Evolutionary conservation across 495 filamentous ascomycete species (phyloP), one percentile per base, ranked within the genome.

Genomic region (Geoglossum glabrum): DNA sequence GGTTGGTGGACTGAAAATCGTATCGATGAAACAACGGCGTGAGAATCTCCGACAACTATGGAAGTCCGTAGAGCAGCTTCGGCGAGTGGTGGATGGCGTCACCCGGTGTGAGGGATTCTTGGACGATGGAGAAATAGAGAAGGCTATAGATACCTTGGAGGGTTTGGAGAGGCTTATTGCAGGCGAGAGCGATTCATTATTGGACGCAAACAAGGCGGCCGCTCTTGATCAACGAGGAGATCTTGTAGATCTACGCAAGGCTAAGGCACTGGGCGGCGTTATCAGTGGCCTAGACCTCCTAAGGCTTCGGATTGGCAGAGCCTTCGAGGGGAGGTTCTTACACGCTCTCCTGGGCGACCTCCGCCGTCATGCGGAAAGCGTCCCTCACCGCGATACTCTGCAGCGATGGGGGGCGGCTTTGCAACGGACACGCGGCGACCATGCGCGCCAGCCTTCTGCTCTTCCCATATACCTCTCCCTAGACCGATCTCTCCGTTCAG

Each of bases 31-130:
- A 52, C 79, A 85, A 38, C 78, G 86, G 54, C 76, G 83, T 58
- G 87, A 95, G 59, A 99, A 97, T 64, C 70, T 99, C 15, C 76
- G 81, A 50, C 85, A 86, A 66, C 70, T 99, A 13, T 82, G 84
- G 21, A 79, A 87, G 61, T 83, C 92, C 0, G 85, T 92, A 11
- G 77, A 79, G 60, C 92, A 99, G 64, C 75, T 97, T 38, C 79
- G 81, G 57, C 74, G 81, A 52, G 82, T 96, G 47, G 79, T 94
- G 0, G 79, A 87, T 26, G 81, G 80, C 0, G 79, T 94, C 1
- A 76, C 79, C 17, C 73, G 76, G 25, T 95, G 87, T 61, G 90
- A 95, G 61, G 78, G 79, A 49, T 64, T 92, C 27, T 83, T 95
- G 17, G 87, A 96, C 56, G 75, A 76, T 7, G 89, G 87, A 25